Percentiles rank a stretch among this genome's conserved stretches.
Evolutionary conservation across 2,329 filamentous ascomycete genomes (phyloP).

Genomic region (Aspergillus sp.): DNA sequence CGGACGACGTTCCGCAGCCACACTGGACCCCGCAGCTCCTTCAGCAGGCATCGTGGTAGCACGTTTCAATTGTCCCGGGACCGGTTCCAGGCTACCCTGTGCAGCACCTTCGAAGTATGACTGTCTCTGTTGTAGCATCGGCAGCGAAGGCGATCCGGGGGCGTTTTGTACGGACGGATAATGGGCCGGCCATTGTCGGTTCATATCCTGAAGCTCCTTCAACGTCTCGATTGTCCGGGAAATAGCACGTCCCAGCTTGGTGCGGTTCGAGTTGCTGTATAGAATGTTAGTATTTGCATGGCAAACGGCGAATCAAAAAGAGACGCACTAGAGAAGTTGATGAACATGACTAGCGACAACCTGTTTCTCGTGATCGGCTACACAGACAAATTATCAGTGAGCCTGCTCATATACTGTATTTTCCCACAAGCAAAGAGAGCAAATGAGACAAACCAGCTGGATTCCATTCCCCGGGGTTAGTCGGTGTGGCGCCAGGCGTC

Average conservation of each 20-base stretch:
- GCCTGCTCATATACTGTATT: neutral
- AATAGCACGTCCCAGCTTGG: conserved; percentile 78
- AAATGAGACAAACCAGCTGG: conserved; percentile 28
- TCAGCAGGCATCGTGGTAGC: conserved; percentile 64
- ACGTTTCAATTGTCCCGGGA: conserved; percentile 53
- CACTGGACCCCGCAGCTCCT: conserved; percentile 62
- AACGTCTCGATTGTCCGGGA: conserved; percentile 76
- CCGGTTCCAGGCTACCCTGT: conserved; percentile 9
- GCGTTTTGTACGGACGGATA: conserved; percentile 60
- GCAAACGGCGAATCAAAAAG: neutral
- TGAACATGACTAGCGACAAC: conserved; percentile 74
- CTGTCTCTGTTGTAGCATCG: conserved; percentile 28
- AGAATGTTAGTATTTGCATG: conserved; percentile 10
- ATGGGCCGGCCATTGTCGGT: conserved; percentile 84
- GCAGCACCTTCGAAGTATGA: conserved; percentile 22
- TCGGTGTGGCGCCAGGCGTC: conserved; percentile 48
- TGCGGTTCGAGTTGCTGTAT: conserved; percentile 70
- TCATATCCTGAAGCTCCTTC: conserved; percentile 77
- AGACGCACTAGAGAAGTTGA: conserved; percentile 69
- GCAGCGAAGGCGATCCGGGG: conserved; percentile 21
- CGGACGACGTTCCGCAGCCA: conserved; percentile 54
- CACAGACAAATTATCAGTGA: conserved; percentile 12
- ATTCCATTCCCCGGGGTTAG: conserved; percentile 41
- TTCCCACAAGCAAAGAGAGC: too few relatives aligned
- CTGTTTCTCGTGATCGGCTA: conserved; percentile 56